Evolutionary conservation across 768 basidiomycete species (phyloP), one percentile per base, ranked within the genome.

Genomic region (Paxillus rubicundulus): DNA sequence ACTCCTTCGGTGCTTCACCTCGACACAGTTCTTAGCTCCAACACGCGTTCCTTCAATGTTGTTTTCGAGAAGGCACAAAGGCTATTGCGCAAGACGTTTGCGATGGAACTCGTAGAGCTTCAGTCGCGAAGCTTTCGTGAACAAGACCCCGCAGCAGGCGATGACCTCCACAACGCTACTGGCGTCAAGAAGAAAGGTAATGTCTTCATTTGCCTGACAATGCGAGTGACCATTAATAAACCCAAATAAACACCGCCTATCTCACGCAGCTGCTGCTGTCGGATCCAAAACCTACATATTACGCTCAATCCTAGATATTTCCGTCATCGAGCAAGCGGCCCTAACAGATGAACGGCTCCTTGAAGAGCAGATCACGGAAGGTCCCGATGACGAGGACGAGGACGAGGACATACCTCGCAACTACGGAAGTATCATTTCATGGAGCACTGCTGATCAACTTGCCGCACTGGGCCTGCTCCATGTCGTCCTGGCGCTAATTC

Each of bases 51-150:
- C 0, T 95, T 94, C 71, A 81, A 80, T n/a, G 57, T 63, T 0
- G 82, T 95, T 20, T 79, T 92, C 34, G 65, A 66, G 0, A 63
- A 63, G 16, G 92, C 91, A 2, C 91, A 96, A 53, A 65, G 65
- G 5, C 81, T 81, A 7, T 73, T 97, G 4, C 71, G 72, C 13
- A 74, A 75, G 13, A 84, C 79, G 0, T 87, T 96, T 58, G 92
- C 89, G 2, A 84, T 94, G 83, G 90, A 96, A 60, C 77, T 97
- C 8, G 83, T 86, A 24, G 89, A 92, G 64, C 78, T 97, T 5
- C 81, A 83, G 42, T 73, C 82, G 0, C 81, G 85, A 20, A 82
- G 63, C 38, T 63, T 65, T 77, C 30, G 82, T 73, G 47, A 65
- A 14, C 68, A 74, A 34, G 69, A 63, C 39, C 33, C 55, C 5